phyloP scores from a whole-genome alignment of 306 rosid genomes.

The Malus sylvestris region DNA sequence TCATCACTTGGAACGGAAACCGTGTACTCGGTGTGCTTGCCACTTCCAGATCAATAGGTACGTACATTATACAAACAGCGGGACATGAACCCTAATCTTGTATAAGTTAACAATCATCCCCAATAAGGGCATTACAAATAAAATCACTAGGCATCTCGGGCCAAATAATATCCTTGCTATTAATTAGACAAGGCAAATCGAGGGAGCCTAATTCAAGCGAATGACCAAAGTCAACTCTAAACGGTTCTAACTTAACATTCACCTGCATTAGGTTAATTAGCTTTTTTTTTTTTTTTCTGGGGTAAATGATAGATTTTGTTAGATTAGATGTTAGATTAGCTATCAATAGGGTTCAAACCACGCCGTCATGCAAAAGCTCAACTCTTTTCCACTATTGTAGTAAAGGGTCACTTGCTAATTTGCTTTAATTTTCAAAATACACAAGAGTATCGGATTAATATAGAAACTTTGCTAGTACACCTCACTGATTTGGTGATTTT shows the following conservation, averaged over 20 bases:
- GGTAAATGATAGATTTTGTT: too few species aligned
- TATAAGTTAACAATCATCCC: too few species aligned
- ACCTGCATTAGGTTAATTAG: not conserved
- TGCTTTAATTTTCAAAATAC: too few species aligned
- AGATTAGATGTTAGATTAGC: too few species aligned
- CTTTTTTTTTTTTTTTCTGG: too few species aligned
- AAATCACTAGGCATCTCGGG: too few species aligned
- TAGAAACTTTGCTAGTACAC: not conserved
- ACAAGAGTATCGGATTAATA: not conserved
- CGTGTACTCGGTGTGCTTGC: slow-evolving; percentile 92
- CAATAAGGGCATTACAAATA: not conserved
- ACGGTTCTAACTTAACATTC: not conserved
- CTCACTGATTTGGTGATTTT: not conserved
- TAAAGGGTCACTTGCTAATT: too few species aligned
- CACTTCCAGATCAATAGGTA: slow-evolving; percentile 92
- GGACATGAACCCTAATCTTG: not conserved
- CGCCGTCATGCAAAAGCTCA: too few species aligned
- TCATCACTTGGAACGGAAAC: slow-evolving; percentile 82
- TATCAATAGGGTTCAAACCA: too few species aligned
- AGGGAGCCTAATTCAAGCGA: not conserved
- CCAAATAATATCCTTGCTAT: not conserved
- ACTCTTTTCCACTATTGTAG: too few species aligned
- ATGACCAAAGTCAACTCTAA: not conserved
- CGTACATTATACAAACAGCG: not conserved
- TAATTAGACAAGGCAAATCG: not conserved